Base-by-base conservation (phyloP, 176 grass and related monocot species). In the Areca catechu region DNA sequence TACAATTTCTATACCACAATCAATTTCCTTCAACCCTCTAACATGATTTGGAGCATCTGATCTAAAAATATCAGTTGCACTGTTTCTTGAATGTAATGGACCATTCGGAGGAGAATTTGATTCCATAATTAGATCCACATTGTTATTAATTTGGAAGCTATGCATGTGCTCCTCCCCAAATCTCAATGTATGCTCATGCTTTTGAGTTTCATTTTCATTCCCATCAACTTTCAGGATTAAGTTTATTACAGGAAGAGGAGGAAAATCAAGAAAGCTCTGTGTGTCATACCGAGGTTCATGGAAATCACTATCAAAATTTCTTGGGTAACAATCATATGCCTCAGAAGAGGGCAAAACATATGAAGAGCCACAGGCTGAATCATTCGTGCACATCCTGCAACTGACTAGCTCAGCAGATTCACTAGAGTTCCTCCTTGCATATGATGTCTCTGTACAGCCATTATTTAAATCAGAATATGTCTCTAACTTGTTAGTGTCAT, bases 131-230 rank as follows among this genome's bases (percentile, higher is more conserved):
- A 97, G 86, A 76, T 88, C 92, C 67, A 82, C 89, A 66, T 91
- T 97, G 63, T 91, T 91, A 74, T 82, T 91, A 58, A 97, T 97
- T 71, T 97, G 80, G 71, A 97, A 97, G 57, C 83, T 91, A 76
- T 97, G 84, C 86, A 88, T 80, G 49, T 70, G 72, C 37, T 75
- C 71, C 57, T 93, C 78, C 63, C 53, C 60, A 19, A 60, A 66
- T 63, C 43, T 79, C 66, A 71, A 50, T 58, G 58, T 76, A 64
- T 80, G 57, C 85, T 90, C 34, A 66, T 57, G 71, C 53, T 66
- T 70, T 12, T 79, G 70, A 61, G 65, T 28, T 76, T 25, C 83
- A 78, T 68, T 70, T 21, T 22, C 71, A 74, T 69, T 37, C 59
- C 23, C 50, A 28, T 71, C 63, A 76, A 34, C 72, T 73, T 85